A percentile compares a stretch with the other conserved stretches of the same genome.
phyloP scores from a whole-genome alignment of 148 eudicot species.

The Chenopodium quinoa region DNA sequence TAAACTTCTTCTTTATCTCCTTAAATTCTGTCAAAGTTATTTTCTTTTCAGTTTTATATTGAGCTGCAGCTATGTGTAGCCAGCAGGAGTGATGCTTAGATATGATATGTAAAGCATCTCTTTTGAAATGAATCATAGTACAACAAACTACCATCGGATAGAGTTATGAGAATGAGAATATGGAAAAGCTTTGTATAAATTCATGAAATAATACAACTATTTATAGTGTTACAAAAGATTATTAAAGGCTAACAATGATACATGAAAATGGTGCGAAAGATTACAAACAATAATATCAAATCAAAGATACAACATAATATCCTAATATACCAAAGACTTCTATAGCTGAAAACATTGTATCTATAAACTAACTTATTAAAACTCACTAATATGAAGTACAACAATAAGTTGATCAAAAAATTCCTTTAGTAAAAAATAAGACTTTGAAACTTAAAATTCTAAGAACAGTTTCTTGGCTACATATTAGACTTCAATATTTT shows the following conservation, averaged over 20 bases:
- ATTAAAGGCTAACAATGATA: no score
- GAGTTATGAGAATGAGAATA: no score
- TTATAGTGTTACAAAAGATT: no score
- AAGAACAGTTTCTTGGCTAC: not conserved
- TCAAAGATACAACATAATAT: not conserved
- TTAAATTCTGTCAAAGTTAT: constrained; percentile 18
- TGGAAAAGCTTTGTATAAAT: no score
- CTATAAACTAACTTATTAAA: no score
- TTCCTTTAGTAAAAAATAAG: not conserved
- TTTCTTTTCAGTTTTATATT: constrained; percentile 8
- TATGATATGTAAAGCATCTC: not conserved
- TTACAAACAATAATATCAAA: no score
- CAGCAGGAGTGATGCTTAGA: constrained; percentile 32
- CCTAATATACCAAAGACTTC: no score
- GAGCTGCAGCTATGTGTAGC: constrained; percentile 25
- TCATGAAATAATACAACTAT: no score
- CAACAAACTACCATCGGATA: not conserved
- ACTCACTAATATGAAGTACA: no score
- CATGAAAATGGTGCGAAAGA: not conserved
- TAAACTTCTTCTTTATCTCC: constrained; percentile 13
- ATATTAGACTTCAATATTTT: no score
- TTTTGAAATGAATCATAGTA: not conserved
- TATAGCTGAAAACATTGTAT: no score
- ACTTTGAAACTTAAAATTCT: not conserved
- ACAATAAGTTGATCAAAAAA: not conserved